Percentiles rank a stretch among this genome's conserved stretches.
phyloP scores from a whole-genome alignment of 352 stramenopile genomes.

The Elongisporangium prolatum region DNA sequence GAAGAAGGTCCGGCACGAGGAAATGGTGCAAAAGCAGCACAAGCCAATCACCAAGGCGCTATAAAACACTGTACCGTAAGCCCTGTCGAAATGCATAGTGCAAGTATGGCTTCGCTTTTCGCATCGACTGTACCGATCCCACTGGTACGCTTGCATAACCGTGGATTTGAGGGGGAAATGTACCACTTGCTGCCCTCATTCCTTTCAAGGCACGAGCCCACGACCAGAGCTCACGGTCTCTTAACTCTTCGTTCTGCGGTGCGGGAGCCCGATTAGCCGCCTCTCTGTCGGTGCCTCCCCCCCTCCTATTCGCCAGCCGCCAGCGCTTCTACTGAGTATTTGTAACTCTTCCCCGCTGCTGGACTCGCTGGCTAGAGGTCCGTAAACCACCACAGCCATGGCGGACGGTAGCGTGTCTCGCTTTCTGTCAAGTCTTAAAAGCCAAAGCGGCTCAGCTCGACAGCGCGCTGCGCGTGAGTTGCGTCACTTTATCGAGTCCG shows the following conservation, averaged over 20 bases:
- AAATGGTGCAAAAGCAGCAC: slow-evolving; percentile 44
- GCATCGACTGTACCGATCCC: neutral
- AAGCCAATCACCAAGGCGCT: slow-evolving; percentile 63
- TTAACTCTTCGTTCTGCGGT: neutral
- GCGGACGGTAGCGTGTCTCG: slow-evolving; percentile 36
- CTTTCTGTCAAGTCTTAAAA: slow-evolving; percentile 75
- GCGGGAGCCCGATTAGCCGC: neutral
- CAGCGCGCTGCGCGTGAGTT: slow-evolving; percentile 68
- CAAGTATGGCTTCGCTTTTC: neutral
- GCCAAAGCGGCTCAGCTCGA: slow-evolving; percentile 51
- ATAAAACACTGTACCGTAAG: slow-evolving; percentile 11
- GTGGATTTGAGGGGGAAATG: neutral
- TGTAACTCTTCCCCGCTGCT: too few relatives aligned
- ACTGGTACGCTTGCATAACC: neutral
- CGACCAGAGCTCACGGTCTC: neutral
- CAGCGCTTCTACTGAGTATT: neutral
- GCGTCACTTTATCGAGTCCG: slow-evolving; percentile 81
- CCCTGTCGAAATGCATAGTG: slow-evolving; percentile 1
- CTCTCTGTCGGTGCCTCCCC: slow-evolving; percentile 1
- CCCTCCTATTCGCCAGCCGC: neutral
- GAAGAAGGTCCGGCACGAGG: slow-evolving; percentile 48
- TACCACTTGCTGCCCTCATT: neutral
- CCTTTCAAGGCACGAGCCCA: neutral
- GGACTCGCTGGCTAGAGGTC: neutral
- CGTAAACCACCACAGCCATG: neutral